These are phyloP conservation scores for Cutaneotrichosporon cyanovorans DNA, from an alignment of 1,284 basidiomycete genomes.

Conservation along the genomic window DNA sequence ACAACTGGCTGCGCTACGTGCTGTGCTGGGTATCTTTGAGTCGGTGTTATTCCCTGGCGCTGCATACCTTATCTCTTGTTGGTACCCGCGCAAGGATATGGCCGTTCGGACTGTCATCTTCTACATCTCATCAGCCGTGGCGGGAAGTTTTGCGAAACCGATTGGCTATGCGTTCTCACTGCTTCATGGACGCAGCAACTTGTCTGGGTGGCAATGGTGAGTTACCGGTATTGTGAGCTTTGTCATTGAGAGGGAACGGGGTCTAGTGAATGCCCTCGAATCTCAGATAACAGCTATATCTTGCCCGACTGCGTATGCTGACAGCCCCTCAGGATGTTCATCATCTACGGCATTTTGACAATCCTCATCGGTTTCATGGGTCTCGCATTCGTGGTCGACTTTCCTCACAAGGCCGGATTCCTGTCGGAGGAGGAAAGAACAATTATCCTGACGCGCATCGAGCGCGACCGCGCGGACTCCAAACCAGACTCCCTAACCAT, in stretches of 20 bases:
- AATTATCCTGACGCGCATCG: slow-evolving; percentile 8
- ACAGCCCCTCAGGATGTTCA: too few relatives aligned
- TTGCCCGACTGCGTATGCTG: too few relatives aligned
- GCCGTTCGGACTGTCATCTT: slow-evolving; percentile 39
- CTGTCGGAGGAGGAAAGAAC: slow-evolving; percentile 7
- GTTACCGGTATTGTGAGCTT: too few relatives aligned
- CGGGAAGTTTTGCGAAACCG: neutral
- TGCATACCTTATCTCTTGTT: slow-evolving; percentile 46
- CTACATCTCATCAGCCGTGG: slow-evolving; percentile 30
- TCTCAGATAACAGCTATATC: too few relatives aligned
- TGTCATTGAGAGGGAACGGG: too few relatives aligned
- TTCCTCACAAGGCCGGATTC: slow-evolving; percentile 11
- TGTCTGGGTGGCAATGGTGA: slow-evolving; percentile 6
- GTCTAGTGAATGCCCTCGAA: too few relatives aligned
- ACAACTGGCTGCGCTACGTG: slow-evolving; percentile 41
- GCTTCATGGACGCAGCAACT: neutral
- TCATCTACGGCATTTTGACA: neutral
- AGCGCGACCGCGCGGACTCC: slow-evolving; percentile 36
- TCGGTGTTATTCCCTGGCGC: slow-evolving; percentile 39
- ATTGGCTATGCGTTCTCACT: neutral
- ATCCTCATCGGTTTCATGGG: slow-evolving; percentile 1
- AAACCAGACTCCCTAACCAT: slow-evolving; percentile 42
- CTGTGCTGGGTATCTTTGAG: slow-evolving; percentile 44
- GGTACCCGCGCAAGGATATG: slow-evolving; percentile 48
- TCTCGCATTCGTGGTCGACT: slow-evolving; percentile 8